phyloP scores from a whole-genome alignment of 2,329 filamentous ascomycete genomes.

The Drechslerella stenobrocha region DNA sequence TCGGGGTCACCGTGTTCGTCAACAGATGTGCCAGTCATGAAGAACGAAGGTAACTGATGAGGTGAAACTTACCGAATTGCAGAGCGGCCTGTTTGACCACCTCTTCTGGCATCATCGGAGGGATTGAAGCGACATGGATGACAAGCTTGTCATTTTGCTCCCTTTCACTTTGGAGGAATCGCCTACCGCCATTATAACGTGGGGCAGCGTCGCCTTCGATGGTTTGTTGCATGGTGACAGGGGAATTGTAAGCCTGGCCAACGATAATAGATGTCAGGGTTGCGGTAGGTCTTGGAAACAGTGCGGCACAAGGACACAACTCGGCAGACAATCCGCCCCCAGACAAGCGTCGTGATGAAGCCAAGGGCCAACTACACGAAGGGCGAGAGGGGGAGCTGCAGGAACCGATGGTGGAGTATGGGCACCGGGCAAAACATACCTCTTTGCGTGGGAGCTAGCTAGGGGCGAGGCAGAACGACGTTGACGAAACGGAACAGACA shows the following conservation, averaged over 20 bases:
- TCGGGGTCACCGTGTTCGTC: neutral
- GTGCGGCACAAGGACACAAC: no score
- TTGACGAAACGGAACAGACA: no score
- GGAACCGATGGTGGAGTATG: no score
- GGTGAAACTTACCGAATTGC: constrained; percentile 32
- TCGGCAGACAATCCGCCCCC: neutral
- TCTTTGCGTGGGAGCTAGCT: no score
- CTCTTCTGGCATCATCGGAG: constrained; percentile 47
- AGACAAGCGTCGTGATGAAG: constrained; percentile 5
- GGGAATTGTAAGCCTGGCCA: neutral
- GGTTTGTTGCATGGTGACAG: constrained; percentile 23
- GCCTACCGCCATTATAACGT: constrained; percentile 17
- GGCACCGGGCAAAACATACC: no score
- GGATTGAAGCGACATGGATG: constrained; percentile 29
- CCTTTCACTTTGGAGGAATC: constrained; percentile 10
- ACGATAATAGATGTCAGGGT: no score
- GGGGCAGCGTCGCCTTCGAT: constrained; percentile 15
- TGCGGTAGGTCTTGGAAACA: no score
- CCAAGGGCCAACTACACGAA: no score
- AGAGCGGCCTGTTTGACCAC: constrained; percentile 34
- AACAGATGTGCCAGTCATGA: neutral
- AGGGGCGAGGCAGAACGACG: no score
- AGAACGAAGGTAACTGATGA: neutral
- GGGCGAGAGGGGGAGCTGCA: no score
- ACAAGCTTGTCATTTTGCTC: constrained; percentile 40